Evolutionary conservation across 1,139 yeast genomes (phyloP), one percentile per base, ranked within the genome.

Genomic region (Yamadazyma trypodendri): DNA sequence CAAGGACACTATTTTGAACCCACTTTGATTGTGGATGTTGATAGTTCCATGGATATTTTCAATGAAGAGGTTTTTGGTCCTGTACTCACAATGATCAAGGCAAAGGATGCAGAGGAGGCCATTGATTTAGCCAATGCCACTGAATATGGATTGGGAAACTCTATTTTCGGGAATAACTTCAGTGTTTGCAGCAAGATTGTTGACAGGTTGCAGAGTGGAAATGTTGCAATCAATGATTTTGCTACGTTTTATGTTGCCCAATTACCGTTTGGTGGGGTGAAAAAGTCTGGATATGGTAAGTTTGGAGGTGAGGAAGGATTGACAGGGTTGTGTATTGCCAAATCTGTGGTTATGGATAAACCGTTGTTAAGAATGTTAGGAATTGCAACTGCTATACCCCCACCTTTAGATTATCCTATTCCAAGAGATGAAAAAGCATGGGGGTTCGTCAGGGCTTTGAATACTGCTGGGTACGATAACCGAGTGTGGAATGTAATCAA

Each of bases 281-380:
- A 84, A 50, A 92, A 90, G 35, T 85, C 96, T 7, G 98, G 98
- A 0, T 92, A 88, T 55, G 97, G 97, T 38, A 90, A 89, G 58
- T 92, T 92, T 65, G 96, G 96, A 21, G 97, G 98, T 28, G 95
- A 84, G 56, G 98, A 92, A 68, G 98, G 97, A 1, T 68, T 92
- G 27, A 77, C 88, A 31, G 97, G 96, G 0, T 68, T 92, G 32
- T 90, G 97, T 58, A 72, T 80, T 41, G 85, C 88, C 38, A 92
- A 92, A 57, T 81, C 94, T 31, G 77, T 92, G 4, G 89, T 96
- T 41, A 84, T 78, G 70, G 97, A 92, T 61, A 81, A 78, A 48
- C 77, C 84, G 28, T 79, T 92, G 22, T 78, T 87, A 48, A 52
- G 76, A 39, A 54, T 63, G 38, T 49, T 71, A 13, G 76, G 77